phyloP scores from a whole-genome alignment of 805 yeast species.

The Candida insectalens region DNA sequence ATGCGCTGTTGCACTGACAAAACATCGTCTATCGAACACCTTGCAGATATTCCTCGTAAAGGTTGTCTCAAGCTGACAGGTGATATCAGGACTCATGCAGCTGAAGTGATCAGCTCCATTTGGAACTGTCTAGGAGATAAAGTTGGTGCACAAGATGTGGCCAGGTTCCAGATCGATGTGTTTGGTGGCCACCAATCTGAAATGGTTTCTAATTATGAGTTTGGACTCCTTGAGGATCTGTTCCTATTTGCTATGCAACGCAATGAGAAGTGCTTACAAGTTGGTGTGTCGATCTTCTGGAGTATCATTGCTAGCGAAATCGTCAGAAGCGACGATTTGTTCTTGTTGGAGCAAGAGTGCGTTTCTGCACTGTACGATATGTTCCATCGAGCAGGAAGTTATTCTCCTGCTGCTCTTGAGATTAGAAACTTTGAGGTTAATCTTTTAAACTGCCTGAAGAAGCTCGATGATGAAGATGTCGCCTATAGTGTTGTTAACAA shows the following conservation, averaged over 20 bases:
- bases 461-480: constrained; percentile 56
- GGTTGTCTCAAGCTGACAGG: constrained; percentile 59
- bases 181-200: constrained; percentile 58
- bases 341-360: constrained; percentile 55
- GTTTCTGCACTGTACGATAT: constrained; percentile 55
- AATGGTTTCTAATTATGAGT: constrained; percentile 9
- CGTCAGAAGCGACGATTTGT: constrained; percentile 33
- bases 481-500: constrained; percentile 40
- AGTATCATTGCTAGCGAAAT: constrained; percentile 61
- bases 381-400: constrained; percentile 29
- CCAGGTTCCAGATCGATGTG: constrained; percentile 47
- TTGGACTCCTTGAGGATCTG: constrained; percentile 50
- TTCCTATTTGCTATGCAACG: constrained; percentile 62
- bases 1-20: constrained; percentile 54
- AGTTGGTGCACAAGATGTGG: constrained; percentile 40
- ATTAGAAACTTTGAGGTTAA: constrained; percentile 43
- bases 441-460: constrained; percentile 34
- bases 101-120: constrained; percentile 42
- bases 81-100: constrained; percentile 50
- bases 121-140: constrained; percentile 73
- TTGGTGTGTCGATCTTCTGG: constrained; percentile 64
- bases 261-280: constrained; percentile 47
- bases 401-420: constrained; percentile 46
- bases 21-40: constrained; percentile 59
- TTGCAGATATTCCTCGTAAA: constrained; percentile 63